These are phyloP conservation scores for Neotropicomus parvogracilis DNA, from an alignment of 1,284 basidiomycete genomes.

Conservation along the genomic window DNA sequence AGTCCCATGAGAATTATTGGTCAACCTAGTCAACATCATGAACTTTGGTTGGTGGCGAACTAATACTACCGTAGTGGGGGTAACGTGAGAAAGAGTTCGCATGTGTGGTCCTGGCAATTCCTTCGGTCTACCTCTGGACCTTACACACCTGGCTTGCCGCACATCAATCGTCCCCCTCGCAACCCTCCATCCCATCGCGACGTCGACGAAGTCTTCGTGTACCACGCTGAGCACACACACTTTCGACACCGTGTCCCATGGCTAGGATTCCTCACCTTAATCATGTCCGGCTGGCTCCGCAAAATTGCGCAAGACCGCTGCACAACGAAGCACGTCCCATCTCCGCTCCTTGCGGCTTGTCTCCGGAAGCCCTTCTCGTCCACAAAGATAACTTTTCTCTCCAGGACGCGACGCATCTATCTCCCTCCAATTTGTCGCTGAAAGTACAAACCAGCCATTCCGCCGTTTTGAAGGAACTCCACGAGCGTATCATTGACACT, in stretches of 20 bases:
- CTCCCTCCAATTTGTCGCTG: slow-evolving; percentile 53
- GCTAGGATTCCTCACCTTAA: slow-evolving; percentile 84
- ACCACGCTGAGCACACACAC: slow-evolving; percentile 71
- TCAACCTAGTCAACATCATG: too few species aligned
- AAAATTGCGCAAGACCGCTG: slow-evolving; percentile 46
- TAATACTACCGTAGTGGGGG: too few species aligned
- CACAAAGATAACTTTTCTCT: slow-evolving; percentile 33
- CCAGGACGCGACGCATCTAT: slow-evolving; percentile 41
- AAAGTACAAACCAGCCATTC: slow-evolving; percentile 70
- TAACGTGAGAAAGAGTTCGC: too few species aligned
- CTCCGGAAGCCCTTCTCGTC: slow-evolving; percentile 64
- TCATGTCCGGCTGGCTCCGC: slow-evolving; percentile 79
- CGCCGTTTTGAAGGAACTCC: slow-evolving; percentile 77
- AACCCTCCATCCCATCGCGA: slow-evolving; percentile 94
- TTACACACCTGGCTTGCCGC: slow-evolving; percentile 76
- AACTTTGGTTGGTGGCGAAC: too few species aligned
- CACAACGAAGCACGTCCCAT: slow-evolving; percentile 55
- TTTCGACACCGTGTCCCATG: too few species aligned
- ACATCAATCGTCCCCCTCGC: slow-evolving; percentile 89
- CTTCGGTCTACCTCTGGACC: slow-evolving; percentile 84
- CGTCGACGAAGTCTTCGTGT: slow-evolving; percentile 94
- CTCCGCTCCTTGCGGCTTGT: slow-evolving; percentile 38
- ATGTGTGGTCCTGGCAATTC: slow-evolving; percentile 75
- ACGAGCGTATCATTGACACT: slow-evolving; percentile 70
- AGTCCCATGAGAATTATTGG: too few species aligned